phyloP scores from a whole-genome alignment of 2,329 filamentous ascomycete species.

The Cryphonectria nitschkei region DNA sequence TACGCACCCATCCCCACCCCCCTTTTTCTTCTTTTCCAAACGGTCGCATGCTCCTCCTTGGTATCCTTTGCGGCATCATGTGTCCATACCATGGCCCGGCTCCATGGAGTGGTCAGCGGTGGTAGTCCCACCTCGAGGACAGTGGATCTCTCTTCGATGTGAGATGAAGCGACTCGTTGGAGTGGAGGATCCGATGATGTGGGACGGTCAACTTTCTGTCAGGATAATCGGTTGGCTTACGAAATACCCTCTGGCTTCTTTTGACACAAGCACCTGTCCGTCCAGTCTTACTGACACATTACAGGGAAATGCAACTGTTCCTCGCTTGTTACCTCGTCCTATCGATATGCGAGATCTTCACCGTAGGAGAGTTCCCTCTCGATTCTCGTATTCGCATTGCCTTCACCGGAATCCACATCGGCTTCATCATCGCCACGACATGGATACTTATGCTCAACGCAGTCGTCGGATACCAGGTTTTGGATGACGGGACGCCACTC shows the following conservation, averaged over 20 bases:
- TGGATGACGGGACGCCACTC: conserved; percentile 89
- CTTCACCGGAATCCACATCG: conserved; percentile 89
- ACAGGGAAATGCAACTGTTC: conserved; percentile 95
- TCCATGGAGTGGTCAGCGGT: background rate
- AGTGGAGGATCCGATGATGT: background rate
- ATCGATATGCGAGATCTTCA: conserved; percentile 95
- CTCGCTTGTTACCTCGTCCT: conserved; percentile 84
- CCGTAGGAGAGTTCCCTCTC: conserved; percentile 86
- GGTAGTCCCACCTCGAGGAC: background rate
- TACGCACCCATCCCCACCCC: conserved; percentile 45
- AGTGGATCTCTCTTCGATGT: background rate
- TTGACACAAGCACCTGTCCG: background rate
- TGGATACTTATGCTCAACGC: conserved; percentile 95
- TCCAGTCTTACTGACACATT: conserved; percentile 9
- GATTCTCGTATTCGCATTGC: conserved; percentile 70
- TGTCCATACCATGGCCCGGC: background rate
- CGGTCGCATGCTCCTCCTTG: background rate
- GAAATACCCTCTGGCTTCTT: background rate
- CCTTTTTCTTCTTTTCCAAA: background rate
- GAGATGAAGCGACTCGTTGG: background rate
- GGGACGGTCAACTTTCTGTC: too few species aligned
- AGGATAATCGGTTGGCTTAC: background rate
- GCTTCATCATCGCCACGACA: conserved; percentile 81
- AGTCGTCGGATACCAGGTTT: conserved; percentile 86
- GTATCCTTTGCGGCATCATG: background rate